A percentile compares a stretch with the other conserved stretches of the same genome.
phyloP scores from a whole-genome alignment of 2,329 filamentous ascomycete species.

The Verticillium alfalfae region DNA sequence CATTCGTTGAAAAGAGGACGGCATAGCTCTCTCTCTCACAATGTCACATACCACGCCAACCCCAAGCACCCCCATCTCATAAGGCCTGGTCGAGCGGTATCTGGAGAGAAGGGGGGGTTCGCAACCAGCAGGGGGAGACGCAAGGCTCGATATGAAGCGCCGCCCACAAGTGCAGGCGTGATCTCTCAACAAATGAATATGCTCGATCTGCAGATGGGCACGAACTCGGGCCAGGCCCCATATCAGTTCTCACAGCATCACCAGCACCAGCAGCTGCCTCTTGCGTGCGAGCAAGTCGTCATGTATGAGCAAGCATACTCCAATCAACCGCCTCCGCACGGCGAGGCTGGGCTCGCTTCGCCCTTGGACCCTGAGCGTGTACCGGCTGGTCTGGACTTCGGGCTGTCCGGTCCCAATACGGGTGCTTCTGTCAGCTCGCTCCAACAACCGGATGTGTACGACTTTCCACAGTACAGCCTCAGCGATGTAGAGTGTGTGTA shows the following conservation, averaged over 20 bases:
- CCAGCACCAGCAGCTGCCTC: no score
- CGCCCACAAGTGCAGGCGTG: slow-evolving; percentile 1
- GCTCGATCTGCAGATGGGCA: neutral
- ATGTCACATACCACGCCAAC: slow-evolving; percentile 5
- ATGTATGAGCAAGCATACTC: neutral
- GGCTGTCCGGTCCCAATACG: neutral
- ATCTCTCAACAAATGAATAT: neutral
- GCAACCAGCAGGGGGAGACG: slow-evolving; percentile 17
- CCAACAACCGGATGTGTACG: slow-evolving; percentile 1
- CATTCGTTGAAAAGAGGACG: slow-evolving; percentile 11
- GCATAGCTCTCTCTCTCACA: slow-evolving; percentile 13
- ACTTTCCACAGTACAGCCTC: slow-evolving; percentile 5
- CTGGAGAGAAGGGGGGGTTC: slow-evolving; percentile 26
- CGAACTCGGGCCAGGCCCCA: neutral
- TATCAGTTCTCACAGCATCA: neutral
- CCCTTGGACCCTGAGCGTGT: neutral
- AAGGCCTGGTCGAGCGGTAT: slow-evolving; percentile 22
- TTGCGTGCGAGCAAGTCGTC: neutral
- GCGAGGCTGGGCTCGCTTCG: neutral
- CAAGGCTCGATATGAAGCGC: neutral
- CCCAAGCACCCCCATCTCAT: slow-evolving; percentile 16
- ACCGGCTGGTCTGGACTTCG: neutral
- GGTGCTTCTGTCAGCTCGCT: neutral
- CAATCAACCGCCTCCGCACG: neutral
- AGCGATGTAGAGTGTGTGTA: slow-evolving; percentile 7